phyloP scores from a whole-genome alignment of 805 yeast genomes.

The Yamadazyma phyllophila region DNA sequence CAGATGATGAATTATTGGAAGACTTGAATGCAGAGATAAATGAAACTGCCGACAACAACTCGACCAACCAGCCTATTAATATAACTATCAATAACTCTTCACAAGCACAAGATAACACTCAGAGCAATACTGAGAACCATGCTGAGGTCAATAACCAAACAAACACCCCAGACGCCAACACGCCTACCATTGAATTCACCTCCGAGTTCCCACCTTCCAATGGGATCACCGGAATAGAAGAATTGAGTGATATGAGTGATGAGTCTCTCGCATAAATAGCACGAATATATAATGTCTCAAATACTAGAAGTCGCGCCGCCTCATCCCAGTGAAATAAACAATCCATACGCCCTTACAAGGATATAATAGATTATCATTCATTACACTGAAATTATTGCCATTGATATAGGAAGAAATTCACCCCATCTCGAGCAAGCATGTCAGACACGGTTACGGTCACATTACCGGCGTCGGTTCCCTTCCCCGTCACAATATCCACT shows the following conservation, averaged over 20 bases:
- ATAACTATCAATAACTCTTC: too few relatives aligned
- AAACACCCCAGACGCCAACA: not conserved
- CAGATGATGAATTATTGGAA: too few relatives aligned
- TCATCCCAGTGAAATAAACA: not conserved
- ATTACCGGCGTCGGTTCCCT: constrained; percentile 63
- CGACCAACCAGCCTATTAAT: too few relatives aligned
- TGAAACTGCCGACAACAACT: too few relatives aligned
- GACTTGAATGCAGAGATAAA: too few relatives aligned
- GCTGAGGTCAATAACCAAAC: not conserved
- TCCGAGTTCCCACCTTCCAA: not conserved
- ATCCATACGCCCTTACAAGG: not conserved
- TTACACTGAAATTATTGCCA: not conserved
- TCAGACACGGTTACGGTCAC: constrained; percentile 46
- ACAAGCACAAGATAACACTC: too few relatives aligned
- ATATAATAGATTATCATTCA: not conserved
- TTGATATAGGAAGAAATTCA: not conserved
- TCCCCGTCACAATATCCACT: constrained; percentile 62
- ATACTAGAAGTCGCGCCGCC: not conserved
- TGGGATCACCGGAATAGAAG: not conserved
- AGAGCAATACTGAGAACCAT: not conserved
- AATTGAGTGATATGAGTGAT: constrained; percentile 6
- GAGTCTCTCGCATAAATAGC: not conserved
- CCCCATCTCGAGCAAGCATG: constrained; percentile 15
- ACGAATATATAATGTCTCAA: not conserved
- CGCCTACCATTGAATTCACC: not conserved